phyloP scores from a whole-genome alignment of 2,329 filamentous ascomycete species.

The Fusarium secorum region DNA sequence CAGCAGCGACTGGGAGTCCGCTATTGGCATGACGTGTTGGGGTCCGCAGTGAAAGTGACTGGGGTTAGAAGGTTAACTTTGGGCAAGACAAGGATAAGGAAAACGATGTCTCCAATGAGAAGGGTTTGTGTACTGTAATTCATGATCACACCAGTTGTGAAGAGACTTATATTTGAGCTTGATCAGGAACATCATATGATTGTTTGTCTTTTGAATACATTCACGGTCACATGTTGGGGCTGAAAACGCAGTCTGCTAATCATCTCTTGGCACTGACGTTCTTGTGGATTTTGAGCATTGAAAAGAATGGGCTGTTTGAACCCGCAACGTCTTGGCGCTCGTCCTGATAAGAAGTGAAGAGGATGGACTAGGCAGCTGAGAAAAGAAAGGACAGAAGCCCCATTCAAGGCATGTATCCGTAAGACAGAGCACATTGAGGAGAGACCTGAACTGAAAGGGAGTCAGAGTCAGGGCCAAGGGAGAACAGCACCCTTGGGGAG shows the following conservation, averaged over 20 bases:
- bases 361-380: background rate
- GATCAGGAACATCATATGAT: background rate
- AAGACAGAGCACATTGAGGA: background rate
- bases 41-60: background rate
- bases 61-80: slow-evolving; percentile 2
- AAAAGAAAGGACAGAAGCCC: background rate
- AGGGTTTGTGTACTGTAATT: background rate
- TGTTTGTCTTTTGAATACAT: background rate
- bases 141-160: background rate
- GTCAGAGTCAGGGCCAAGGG: slow-evolving; percentile 16
- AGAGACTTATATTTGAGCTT: background rate
- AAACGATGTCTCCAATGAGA: background rate
- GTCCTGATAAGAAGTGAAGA: background rate
- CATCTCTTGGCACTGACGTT: slow-evolving; percentile 6
- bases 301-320: background rate
- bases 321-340: slow-evolving; percentile 7
- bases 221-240: background rate
- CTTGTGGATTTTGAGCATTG: background rate
- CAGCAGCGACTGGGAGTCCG: slow-evolving; percentile 5
- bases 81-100: slow-evolving; percentile 4
- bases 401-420: background rate
- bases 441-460: background rate
- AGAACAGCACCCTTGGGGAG: background rate
- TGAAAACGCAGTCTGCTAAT: background rate
- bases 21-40: slow-evolving; percentile 27